Evolutionary conservation across 176 grass and related monocot genomes (phyloP).

Genomic region (Aegilops tauschii): DNA sequence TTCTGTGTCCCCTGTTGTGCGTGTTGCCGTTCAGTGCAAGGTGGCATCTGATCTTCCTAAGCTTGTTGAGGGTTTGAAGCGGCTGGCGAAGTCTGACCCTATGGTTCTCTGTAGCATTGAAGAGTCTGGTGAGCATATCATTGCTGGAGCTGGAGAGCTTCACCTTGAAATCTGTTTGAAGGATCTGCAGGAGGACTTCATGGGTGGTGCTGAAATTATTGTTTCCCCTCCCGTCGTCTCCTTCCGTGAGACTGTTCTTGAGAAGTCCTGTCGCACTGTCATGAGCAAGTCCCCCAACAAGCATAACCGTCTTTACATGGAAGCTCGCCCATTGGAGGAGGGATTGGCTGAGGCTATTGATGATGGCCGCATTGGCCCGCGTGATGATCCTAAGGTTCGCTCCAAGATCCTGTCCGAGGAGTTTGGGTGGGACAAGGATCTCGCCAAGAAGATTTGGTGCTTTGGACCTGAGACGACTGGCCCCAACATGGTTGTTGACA

Average conservation of each 20-base stretch:
- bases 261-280: conserved; percentile 71
- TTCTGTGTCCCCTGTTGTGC: conserved; percentile 71
- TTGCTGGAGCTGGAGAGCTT: conserved; percentile 78
- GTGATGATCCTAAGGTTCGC: conserved; percentile 69
- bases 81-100: conserved; percentile 75
- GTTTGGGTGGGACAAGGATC: conserved; percentile 85
- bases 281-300: conserved; percentile 92
- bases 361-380: conserved; percentile 59
- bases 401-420: conserved; percentile 74
- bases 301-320: conserved; percentile 87
- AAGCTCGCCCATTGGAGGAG: conserved; percentile 68
- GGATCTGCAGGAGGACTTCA: conserved; percentile 79
- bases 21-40: conserved; percentile 86
- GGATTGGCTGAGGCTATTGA: conserved; percentile 79
- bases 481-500: conserved; percentile 82
- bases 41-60: conserved; percentile 74
- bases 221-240: conserved; percentile 73
- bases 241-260: conserved; percentile 90
- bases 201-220: conserved; percentile 83
- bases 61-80: conserved; percentile 80
- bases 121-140: conserved; percentile 85
- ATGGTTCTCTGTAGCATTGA: conserved; percentile 78
- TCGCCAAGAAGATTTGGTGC: conserved; percentile 93
- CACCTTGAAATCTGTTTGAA: conserved; percentile 84
- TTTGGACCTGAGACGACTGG: conserved; percentile 85